phyloP scores from a whole-genome alignment of 768 basidiomycete genomes.

The Exsudoporus frostii region DNA sequence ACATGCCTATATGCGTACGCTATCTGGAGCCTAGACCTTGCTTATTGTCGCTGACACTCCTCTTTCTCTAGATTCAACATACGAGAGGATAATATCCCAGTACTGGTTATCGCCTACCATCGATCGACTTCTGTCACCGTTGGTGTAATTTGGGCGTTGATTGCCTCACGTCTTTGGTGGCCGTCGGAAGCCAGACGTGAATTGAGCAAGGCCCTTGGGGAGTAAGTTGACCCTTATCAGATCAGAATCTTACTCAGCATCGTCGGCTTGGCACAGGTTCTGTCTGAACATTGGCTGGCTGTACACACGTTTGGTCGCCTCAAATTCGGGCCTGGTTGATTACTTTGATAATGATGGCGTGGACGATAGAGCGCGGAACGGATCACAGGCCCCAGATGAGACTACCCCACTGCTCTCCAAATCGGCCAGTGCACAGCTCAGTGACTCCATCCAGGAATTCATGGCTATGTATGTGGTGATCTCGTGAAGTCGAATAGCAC shows the following conservation, averaged over 20 bases:
- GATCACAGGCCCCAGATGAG: conserved; percentile 23
- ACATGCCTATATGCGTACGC: conserved; percentile 70
- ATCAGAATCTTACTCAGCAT: neutral
- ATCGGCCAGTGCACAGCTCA: conserved; percentile 43
- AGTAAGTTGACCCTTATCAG: conserved; percentile 47
- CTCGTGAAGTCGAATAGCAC: neutral
- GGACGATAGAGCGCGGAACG: conserved; percentile 1
- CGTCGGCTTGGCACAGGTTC: conserved; percentile 50
- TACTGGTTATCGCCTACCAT: conserved; percentile 67
- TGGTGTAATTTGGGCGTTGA: conserved; percentile 86
- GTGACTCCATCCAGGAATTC: conserved; percentile 74
- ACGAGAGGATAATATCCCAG: conserved; percentile 59
- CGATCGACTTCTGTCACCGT: conserved; percentile 78
- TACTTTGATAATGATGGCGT: conserved; percentile 31
- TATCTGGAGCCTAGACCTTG: neutral
- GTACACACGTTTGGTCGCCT: conserved; percentile 86
- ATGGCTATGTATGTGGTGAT: conserved; percentile 76
- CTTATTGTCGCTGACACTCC: neutral
- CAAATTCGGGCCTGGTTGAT: conserved; percentile 73
- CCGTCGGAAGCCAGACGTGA: conserved; percentile 91
- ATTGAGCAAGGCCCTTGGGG: conserved; percentile 78
- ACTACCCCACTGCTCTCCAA: conserved; percentile 31
- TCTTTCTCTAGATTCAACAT: conserved; percentile 64
- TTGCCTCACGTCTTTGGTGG: conserved; percentile 93
- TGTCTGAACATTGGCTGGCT: conserved; percentile 93